Evolutionary conservation across 805 yeast species (phyloP).

Genomic region (Suhomyces sp.): DNA sequence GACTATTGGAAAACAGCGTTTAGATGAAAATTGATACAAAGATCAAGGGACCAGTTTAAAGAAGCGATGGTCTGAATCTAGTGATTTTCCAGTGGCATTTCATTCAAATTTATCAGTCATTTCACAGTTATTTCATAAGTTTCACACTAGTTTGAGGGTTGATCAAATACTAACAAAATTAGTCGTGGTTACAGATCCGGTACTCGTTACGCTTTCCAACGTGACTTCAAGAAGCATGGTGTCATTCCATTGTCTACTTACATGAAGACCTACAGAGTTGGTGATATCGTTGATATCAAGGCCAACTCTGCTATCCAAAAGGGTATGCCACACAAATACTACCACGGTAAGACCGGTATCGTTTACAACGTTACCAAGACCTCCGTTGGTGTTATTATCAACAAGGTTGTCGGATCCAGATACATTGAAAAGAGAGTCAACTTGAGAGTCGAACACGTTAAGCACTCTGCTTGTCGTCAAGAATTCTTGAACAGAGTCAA

Average conservation of each 20-base stretch:
- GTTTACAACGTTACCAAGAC: conserved; percentile 98
- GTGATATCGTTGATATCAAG: conserved; percentile 99
- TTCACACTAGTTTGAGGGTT: background rate
- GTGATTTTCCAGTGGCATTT: background rate
- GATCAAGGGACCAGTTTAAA: background rate
- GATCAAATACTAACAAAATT: conserved; percentile 9
- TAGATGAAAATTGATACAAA: background rate
- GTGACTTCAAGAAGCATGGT: conserved; percentile 99
- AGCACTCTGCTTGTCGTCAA: conserved; percentile 99
- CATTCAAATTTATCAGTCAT: background rate
- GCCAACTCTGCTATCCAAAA: conserved; percentile 99
- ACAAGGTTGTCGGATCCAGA: conserved; percentile 99
- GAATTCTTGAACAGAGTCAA: conserved; percentile 99
- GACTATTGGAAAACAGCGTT: background rate
- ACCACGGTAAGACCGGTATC: conserved; percentile 99
- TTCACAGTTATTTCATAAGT: background rate
- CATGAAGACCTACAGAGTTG: conserved; percentile 97
- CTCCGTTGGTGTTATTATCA: conserved; percentile 95
- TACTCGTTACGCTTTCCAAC: conserved; percentile 99
- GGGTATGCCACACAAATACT: conserved; percentile 99
- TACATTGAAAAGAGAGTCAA: conserved; percentile 98
- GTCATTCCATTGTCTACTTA: conserved; percentile 90
- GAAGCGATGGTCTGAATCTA: background rate
- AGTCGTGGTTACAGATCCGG: conserved; percentile 99
- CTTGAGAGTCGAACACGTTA: conserved; percentile 97